Evolutionary conservation across 1,284 basidiomycete species (phyloP), one percentile per base, ranked within the genome.

Genomic region (Fomitopsis schrenkii): DNA sequence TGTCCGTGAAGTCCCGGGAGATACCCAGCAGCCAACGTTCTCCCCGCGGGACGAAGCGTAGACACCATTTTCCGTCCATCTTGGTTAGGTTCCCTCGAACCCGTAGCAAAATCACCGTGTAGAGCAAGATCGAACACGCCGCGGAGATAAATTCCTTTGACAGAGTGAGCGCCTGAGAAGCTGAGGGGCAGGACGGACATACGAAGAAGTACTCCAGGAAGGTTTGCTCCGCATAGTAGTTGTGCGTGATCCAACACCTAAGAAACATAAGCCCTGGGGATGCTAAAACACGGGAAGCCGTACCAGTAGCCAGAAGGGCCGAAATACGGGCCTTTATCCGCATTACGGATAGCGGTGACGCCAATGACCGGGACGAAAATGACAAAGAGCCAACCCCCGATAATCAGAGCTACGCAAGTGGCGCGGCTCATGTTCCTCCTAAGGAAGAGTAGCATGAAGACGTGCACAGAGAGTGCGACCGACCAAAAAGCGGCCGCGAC

Each of bases 161-260:
- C 54, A 33, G 53, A n/a, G 19, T 45, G 38, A 48, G 15, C n/a
- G 22, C 9, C 38, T 28, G 10, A 22, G 6, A 8, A 19, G 50
- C 42, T 10, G 17, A 44, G 19, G 44, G 40, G 44, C 14, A 3
- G 28, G 8, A 5, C 10, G 19, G 17, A 55, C 60, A 42, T 55
- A 82, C 81, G 33, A 81, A 74, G 69, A 82, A 78, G 64, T 82
- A 83, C 64, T 83, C 81, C 35, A 82, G 63, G 55, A 73, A 76
- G 17, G 73, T 72, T 59, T 78, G 80, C 52, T 76, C 77, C 15
- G 58, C 36, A 5, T 76, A 75, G 66, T 83, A 83, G 7, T 67
- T 65, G 9, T 70, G 60, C 6, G 80, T 80, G 33, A 83, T 81
- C 79, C 80, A 82, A 62, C 80, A 82, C 77, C 80, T 76, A 36